A percentile compares a stretch with the other conserved stretches of the same genome.
These are phyloP conservation scores for Phlebiopsis flavidoalba DNA, from an alignment of 768 basidiomycete genomes.

Conservation along the genomic window DNA sequence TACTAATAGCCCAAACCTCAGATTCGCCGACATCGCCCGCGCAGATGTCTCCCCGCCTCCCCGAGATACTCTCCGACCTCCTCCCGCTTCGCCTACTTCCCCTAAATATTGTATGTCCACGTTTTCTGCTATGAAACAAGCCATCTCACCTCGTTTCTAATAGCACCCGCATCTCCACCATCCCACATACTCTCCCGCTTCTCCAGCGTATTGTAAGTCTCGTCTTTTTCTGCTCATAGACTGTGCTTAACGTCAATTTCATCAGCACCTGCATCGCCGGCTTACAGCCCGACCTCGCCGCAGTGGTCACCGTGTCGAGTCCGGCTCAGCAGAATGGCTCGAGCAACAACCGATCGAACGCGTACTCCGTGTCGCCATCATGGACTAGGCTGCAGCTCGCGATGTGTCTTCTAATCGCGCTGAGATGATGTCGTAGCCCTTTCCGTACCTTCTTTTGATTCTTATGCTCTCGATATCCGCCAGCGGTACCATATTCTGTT, in stretches of 20 bases:
- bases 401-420: too few species aligned
- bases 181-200: constrained; percentile 85
- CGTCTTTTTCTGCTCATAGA: constrained; percentile 27
- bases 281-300: constrained; percentile 84
- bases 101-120: constrained; percentile 80
- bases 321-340: constrained; percentile 45
- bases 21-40: constrained; percentile 83
- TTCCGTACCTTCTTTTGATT: constrained; percentile 6
- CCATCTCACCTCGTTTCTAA: background rate
- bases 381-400: constrained; percentile 32
- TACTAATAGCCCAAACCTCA: constrained; percentile 24
- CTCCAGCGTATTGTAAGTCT: constrained; percentile 58
- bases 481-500: constrained; percentile 12
- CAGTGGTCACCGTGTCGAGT: constrained; percentile 76
- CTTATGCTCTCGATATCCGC: constrained; percentile 8
- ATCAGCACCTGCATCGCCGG: constrained; percentile 68
- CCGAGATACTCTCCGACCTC: constrained; percentile 93
- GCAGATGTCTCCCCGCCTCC: constrained; percentile 83
- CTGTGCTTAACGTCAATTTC: constrained; percentile 28
- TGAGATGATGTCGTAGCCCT: background rate
- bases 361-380: constrained; percentile 46
- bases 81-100: constrained; percentile 88
- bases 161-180: constrained; percentile 85
- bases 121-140: constrained; percentile 7
- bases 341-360: constrained; percentile 30